Evolutionary conservation across 495 filamentous ascomycete genomes (phyloP).

Genomic region (Neurospora africana): DNA sequence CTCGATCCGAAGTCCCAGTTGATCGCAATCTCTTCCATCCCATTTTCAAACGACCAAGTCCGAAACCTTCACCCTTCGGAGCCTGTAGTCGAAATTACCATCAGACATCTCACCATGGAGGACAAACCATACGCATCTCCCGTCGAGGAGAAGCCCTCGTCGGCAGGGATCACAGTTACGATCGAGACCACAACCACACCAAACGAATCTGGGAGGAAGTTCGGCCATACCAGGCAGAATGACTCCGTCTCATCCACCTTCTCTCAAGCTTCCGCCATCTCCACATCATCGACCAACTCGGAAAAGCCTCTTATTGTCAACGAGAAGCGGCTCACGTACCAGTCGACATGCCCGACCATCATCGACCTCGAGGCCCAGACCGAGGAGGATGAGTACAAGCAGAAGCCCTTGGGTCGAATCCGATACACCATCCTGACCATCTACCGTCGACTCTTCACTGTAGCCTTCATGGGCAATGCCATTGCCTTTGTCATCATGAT

Average conservation of each 20-base stretch:
- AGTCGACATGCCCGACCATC: background rate
- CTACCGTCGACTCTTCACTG: constrained; percentile 23
- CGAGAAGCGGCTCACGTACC: background rate
- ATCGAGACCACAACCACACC: background rate
- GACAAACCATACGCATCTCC: background rate
- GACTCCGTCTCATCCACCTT: background rate
- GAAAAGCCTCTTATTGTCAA: constrained; percentile 1
- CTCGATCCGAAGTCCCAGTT: background rate
- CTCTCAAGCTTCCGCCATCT: background rate
- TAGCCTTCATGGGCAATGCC: constrained; percentile 22
- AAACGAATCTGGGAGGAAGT: background rate
- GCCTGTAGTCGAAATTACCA: background rate
- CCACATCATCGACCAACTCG: background rate
- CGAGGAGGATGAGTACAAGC: constrained; percentile 4
- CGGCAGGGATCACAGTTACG: background rate
- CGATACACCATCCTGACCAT: constrained; percentile 22
- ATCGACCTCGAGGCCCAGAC: constrained; percentile 15
- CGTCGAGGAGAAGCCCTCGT: background rate
- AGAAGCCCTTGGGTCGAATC: constrained; percentile 18
- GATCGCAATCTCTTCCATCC: background rate
- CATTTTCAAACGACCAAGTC: background rate
- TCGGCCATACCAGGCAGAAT: background rate
- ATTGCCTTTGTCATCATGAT: constrained; percentile 21
- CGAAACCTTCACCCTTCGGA: background rate
- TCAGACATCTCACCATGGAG: background rate